Percentiles rank a stretch among this genome's conserved stretches.
Evolutionary conservation across 2,329 filamentous ascomycete species (phyloP).

Genomic region (Beauveria medogensis): DNA sequence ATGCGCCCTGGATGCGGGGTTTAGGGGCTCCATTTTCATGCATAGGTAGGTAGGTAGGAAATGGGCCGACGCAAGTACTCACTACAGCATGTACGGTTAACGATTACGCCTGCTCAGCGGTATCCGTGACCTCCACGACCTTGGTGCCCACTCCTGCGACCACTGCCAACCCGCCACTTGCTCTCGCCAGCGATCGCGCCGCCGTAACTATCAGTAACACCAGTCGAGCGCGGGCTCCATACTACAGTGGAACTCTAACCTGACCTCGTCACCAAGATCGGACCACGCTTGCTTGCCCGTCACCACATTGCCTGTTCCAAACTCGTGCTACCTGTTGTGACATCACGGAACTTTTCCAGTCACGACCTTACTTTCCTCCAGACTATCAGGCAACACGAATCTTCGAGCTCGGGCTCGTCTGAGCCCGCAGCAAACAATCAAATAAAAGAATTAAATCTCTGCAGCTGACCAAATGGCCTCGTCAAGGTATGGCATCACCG

Average conservation of each 20-base stretch:
- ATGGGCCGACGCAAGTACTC: not conserved
- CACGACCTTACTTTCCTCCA: not conserved
- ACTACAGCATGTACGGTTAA: not conserved
- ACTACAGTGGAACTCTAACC: conserved; percentile 8
- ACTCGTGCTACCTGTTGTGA: not conserved
- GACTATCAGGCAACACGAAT: not conserved
- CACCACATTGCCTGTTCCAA: conserved; percentile 1
- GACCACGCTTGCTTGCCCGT: conserved; percentile 6
- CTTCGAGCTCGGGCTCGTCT: conserved; percentile 9
- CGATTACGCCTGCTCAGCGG: not conserved
- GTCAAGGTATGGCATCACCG: conserved; percentile 7
- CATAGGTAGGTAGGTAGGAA: not conserved
- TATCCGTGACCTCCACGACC: not conserved
- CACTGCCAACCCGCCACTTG: not conserved
- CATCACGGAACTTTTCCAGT: conserved; percentile 5
- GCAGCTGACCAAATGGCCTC: conserved; percentile 9
- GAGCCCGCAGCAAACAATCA: conserved; percentile 11
- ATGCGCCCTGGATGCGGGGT: conserved; percentile 11
- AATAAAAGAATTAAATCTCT: conserved; percentile 7
- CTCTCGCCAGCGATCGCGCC: conserved; percentile 5
- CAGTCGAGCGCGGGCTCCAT: conserved; percentile 5
- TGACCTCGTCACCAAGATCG: conserved; percentile 12
- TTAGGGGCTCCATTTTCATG: conserved; percentile 3
- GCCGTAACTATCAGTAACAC: not conserved
- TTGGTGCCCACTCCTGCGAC: not conserved